These are phyloP conservation scores for Raffaelea ambrosiae DNA, from an alignment of 2,329 filamentous ascomycete species.

Conservation along the genomic window DNA sequence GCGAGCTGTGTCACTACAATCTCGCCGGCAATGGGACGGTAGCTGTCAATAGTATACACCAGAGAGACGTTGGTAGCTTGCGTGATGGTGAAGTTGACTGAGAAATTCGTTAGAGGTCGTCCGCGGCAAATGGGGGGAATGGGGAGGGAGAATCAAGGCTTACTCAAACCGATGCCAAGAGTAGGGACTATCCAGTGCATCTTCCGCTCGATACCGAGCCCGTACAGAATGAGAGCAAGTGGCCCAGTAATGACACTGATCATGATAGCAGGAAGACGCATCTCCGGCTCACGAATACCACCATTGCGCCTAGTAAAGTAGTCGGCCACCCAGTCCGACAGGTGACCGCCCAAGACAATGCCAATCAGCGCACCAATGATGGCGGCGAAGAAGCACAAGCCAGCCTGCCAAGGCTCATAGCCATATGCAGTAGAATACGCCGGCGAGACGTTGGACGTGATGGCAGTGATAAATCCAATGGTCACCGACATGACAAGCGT, in stretches of 20 bases:
- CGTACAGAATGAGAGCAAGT: constrained; percentile 34
- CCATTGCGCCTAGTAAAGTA: constrained; percentile 41
- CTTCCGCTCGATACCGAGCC: constrained; percentile 35
- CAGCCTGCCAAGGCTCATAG: constrained; percentile 36
- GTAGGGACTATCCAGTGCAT: constrained; percentile 49
- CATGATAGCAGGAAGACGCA: constrained; percentile 46
- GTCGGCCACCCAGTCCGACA: constrained; percentile 39
- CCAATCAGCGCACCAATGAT: constrained; percentile 39
- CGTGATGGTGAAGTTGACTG: constrained; percentile 47
- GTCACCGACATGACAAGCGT: constrained; percentile 44
- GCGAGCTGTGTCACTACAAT: constrained; percentile 42
- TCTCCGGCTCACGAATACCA: constrained; percentile 45
- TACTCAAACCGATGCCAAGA: constrained; percentile 42
- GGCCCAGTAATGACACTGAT: constrained; percentile 43
- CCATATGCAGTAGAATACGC: constrained; percentile 33
- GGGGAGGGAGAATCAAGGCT: constrained; percentile 17
- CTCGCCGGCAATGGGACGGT: constrained; percentile 49
- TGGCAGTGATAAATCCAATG: constrained; percentile 43
- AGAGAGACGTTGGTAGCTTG: constrained; percentile 47
- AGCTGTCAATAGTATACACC: constrained; percentile 49
- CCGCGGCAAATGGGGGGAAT: background rate
- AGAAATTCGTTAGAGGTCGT: background rate
- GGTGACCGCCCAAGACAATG: constrained; percentile 39
- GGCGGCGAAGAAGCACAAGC: constrained; percentile 41
- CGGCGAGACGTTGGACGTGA: constrained; percentile 41